Percentiles rank a stretch among this genome's conserved stretches.
Conservation (phyloP, 495 filamentous ascomycete species). For the Cladorrhinum samala region DNA sequence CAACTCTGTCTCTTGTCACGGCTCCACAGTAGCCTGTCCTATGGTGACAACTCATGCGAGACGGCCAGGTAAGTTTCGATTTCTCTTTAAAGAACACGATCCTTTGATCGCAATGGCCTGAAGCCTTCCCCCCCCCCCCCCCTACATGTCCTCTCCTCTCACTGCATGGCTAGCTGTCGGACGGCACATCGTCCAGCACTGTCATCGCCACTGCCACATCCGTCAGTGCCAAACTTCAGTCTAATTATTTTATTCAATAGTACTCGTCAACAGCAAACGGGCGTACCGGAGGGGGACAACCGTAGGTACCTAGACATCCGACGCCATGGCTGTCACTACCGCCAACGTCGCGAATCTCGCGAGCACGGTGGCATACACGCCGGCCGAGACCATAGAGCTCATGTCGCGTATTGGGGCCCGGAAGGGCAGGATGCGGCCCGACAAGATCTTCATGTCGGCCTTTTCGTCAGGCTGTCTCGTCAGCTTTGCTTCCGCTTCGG, state of each 20-base stretch:
- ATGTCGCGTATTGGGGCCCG: constrained; percentile 39
- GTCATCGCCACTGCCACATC: not conserved
- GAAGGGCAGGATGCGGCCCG: constrained; percentile 48
- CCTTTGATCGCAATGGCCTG: not conserved
- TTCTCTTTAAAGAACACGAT: not conserved
- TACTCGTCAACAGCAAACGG: not conserved
- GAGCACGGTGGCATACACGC: constrained; percentile 31
- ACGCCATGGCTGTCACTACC: constrained; percentile 5
- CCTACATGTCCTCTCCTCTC: too few species aligned
- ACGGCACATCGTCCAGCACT: too few species aligned
- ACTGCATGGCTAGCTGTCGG: too few species aligned
- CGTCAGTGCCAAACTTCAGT: too few species aligned
- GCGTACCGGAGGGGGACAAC: too few species aligned
- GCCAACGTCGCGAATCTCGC: constrained; percentile 8
- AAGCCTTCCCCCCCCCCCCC: not conserved
- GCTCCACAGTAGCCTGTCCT: not conserved
- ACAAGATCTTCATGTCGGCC: constrained; percentile 51
- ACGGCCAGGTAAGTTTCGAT: too few species aligned
- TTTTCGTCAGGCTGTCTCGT: constrained; percentile 48
- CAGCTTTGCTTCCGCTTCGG: constrained; percentile 48
- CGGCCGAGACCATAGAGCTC: constrained; percentile 41
- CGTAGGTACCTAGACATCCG: not conserved
- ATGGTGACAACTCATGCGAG: not conserved
- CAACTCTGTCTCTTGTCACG: not conserved
- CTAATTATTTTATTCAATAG: too few species aligned